These are phyloP conservation scores for Ophiocordyceps robertsii DNA, from an alignment of 2,329 filamentous ascomycete species.

Conservation along the genomic window DNA sequence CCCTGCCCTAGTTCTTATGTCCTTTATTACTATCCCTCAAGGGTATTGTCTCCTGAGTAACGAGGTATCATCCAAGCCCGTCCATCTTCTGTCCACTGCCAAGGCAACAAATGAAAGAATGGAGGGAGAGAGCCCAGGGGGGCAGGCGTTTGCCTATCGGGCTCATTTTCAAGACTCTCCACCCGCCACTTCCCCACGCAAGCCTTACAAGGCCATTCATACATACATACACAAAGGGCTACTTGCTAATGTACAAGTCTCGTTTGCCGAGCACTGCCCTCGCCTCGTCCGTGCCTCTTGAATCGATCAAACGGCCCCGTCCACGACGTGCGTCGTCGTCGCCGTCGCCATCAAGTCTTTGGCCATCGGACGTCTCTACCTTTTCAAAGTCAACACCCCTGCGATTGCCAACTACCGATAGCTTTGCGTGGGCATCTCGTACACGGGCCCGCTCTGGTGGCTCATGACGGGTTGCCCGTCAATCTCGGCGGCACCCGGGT, in stretches of 20 bases:
- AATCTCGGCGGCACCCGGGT: conserved; percentile 23
- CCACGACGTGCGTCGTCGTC: neutral
- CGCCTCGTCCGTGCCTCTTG: neutral
- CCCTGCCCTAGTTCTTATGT: no score
- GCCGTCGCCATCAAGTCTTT: neutral
- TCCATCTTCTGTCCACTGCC: no score
- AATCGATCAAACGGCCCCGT: neutral
- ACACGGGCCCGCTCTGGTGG: conserved; percentile 22
- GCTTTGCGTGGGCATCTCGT: conserved; percentile 26
- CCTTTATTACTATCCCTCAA: no score
- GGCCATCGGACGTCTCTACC: neutral
- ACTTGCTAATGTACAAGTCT: neutral
- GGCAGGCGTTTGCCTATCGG: no score
- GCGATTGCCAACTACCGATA: conserved; percentile 16
- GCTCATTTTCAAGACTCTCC: neutral
- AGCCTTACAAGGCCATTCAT: neutral
- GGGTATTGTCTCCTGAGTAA: no score
- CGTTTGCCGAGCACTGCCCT: neutral
- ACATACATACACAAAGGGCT: neutral
- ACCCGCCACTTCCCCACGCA: neutral
- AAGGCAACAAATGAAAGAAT: no score
- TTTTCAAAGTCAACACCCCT: neutral
- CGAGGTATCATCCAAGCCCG: no score
- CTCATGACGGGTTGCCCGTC: conserved; percentile 20
- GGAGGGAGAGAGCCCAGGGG: no score